These are phyloP conservation scores for Diversispora epigaea DNA, from an alignment of 192 early-diverging fungal genomes.

Conservation along the genomic window DNA sequence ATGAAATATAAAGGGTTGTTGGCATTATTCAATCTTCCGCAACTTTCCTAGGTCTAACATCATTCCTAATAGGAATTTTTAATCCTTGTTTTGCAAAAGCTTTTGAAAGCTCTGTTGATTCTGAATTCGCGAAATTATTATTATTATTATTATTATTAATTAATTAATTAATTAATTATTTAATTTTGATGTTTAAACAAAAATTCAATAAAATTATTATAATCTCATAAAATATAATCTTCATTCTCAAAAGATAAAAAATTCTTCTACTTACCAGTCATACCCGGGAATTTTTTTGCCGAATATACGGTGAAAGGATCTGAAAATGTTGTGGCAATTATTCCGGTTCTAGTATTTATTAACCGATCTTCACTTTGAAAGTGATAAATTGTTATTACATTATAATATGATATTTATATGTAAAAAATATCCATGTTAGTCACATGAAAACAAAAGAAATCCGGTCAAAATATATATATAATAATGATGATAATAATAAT, in stretches of 20 bases:
- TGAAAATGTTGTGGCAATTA: constrained; percentile 58
- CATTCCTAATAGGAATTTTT: constrained; percentile 78
- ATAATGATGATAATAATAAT: neutral
- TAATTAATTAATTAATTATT: neutral
- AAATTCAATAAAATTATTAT: neutral
- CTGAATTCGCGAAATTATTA: constrained; percentile 40
- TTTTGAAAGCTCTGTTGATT: constrained; percentile 76
- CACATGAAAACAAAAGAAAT: neutral
- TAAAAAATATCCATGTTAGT: too few relatives aligned
- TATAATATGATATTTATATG: too few relatives aligned
- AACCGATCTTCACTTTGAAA: constrained; percentile 48
- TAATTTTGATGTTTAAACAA: neutral
- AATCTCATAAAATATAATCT: neutral
- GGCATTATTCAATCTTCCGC: constrained; percentile 15
- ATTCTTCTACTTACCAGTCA: constrained; percentile 66
- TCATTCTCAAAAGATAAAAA: neutral
- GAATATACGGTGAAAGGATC: constrained; percentile 78
- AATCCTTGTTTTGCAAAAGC: constrained; percentile 76
- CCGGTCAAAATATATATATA: constrained; percentile 27
- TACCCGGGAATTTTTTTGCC: constrained; percentile 80
- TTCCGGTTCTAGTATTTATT: constrained; percentile 47
- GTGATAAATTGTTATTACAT: too few relatives aligned
- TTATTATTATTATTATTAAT: constrained; percentile 8
- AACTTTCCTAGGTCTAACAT: constrained; percentile 44
- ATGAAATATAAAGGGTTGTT: too few relatives aligned